Evolutionary conservation across 164 flowering plant species (phyloP), one percentile per base, ranked within the genome.

Genomic region (Taxillus chinensis): DNA sequence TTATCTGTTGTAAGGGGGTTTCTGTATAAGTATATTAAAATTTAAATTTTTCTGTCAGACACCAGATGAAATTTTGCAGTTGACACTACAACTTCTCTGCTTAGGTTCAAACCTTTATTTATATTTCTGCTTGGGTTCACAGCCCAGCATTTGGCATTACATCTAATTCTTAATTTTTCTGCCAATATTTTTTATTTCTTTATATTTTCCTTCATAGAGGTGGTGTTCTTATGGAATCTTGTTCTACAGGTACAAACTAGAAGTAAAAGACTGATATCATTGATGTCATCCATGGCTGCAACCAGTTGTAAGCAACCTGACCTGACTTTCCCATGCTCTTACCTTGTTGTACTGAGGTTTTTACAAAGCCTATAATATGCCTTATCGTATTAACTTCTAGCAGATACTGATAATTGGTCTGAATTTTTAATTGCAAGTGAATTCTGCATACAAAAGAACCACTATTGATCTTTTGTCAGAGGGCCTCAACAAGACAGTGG

Each of bases 401-500:
- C 5, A 15, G 17, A 11, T 53, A 13, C 60, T 60, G 15, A 57
- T 15, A 17, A 51, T 64, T 41, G n/a, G 58, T 55, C 54, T 71
- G 57, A 41, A 42, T 56, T 39, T 67, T 62, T 38, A 40, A 59
- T 39, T 70, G 59, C 55, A 17, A 92, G 98, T 78, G 75, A 80
- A 79, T 68, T 68, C 83, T 46, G 68, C 84, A 5, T 70, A 80
- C 75, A 84, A 64, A 77, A 77, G 66, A 66, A 76, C 74, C 43
- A 77, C 80, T 5, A 45, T 87, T 55, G 82, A 76, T 68, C 59
- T 43, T 64, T 82, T 92, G 54, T 62, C 43, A 9, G 95, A 83
- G 67, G 98, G 96, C 63, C 74, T 75, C 54, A 92, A 89, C 72
- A 84, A 79, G 77, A 66, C 78, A 60, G 76, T 73, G 55, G 87